Percentiles rank a stretch among this genome's conserved stretches.
Conservation (phyloP, 2,329 filamentous ascomycete genomes). For the Penicillium sp. region DNA sequence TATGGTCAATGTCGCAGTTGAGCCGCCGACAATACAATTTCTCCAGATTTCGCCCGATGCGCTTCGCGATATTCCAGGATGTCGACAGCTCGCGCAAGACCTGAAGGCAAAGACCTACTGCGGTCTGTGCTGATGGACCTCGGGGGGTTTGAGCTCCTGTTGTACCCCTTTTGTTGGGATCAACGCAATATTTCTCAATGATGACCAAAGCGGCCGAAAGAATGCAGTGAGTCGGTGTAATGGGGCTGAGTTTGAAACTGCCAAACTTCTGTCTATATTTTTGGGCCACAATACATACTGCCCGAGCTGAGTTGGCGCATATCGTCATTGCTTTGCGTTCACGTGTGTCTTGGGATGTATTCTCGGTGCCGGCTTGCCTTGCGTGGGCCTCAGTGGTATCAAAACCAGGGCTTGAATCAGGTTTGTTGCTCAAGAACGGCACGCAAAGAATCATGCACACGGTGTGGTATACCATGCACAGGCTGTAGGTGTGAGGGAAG, state of each 20-base stretch:
- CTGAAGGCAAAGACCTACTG: conserved; percentile 18
- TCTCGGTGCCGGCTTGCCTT: not conserved
- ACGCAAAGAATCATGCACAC: conserved; percentile 34
- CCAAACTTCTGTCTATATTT: conserved; percentile 38
- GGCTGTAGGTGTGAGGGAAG: conserved; percentile 33
- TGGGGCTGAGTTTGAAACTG: conserved; percentile 36
- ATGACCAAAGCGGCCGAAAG: conserved; percentile 35
- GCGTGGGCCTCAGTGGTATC: not conserved
- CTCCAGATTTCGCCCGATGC: conserved; percentile 23
- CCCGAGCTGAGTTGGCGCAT: conserved; percentile 25
- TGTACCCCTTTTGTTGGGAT: not conserved
- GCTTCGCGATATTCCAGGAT: conserved; percentile 25
- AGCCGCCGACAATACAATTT: conserved; percentile 18
- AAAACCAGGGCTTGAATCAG: not conserved
- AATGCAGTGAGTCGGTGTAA: conserved; percentile 39
- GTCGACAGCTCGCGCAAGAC: conserved; percentile 23
- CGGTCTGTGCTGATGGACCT: conserved; percentile 13
- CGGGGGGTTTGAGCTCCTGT: not conserved
- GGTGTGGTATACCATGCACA: conserved; percentile 41
- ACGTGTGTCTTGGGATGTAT: not conserved
- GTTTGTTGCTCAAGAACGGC: conserved; percentile 23
- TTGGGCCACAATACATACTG: conserved; percentile 28
- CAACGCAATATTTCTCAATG: conserved; percentile 19
- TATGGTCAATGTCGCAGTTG: conserved; percentile 12
- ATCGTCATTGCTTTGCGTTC: conserved; percentile 13